A percentile compares a stretch with the other conserved stretches of the same genome.
Evolutionary conservation across 2,329 filamentous ascomycete species (phyloP).

Genomic region (Nemania bipapillata): DNA sequence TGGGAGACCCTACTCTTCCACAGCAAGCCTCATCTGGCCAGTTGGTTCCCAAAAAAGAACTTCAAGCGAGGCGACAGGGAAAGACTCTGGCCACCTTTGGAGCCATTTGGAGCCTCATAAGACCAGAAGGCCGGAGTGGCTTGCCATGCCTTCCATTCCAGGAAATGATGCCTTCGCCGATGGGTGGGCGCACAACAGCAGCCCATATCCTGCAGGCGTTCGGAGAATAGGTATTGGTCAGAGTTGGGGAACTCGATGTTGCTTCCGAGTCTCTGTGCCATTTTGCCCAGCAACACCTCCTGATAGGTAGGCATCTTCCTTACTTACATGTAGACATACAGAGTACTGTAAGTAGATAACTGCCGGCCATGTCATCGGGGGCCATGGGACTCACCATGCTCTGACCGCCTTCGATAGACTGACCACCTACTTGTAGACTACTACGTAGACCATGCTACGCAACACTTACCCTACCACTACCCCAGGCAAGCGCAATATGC

Average conservation of each 20-base stretch:
- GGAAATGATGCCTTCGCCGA: constrained; percentile 30
- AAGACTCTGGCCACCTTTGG: neutral
- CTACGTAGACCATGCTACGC: no score
- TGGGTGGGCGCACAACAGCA: constrained; percentile 22
- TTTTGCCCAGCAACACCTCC: neutral
- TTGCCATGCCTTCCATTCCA: constrained; percentile 30
- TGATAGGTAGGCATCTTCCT: no score
- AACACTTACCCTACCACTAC: neutral
- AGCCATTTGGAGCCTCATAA: constrained; percentile 34
- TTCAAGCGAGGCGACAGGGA: constrained; percentile 23
- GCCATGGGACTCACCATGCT: constrained; percentile 1
- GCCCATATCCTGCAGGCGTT: constrained; percentile 17
- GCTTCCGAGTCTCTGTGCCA: constrained; percentile 1
- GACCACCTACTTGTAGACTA: no score
- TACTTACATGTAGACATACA: no score
- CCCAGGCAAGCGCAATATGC: constrained; percentile 13
- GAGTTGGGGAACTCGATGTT: constrained; percentile 8
- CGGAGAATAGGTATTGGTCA: constrained; percentile 33
- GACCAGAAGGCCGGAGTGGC: constrained; percentile 23
- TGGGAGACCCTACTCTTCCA: constrained; percentile 15
- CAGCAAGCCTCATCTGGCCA: constrained; percentile 14
- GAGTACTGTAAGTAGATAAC: no score
- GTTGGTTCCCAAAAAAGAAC: constrained; percentile 33
- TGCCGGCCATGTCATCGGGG: constrained; percentile 8
- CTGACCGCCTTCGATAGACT: constrained; percentile 10